Base-by-base conservation (phyloP, 768 basidiomycete species). In the Dacryopinax spathularia region DNA sequence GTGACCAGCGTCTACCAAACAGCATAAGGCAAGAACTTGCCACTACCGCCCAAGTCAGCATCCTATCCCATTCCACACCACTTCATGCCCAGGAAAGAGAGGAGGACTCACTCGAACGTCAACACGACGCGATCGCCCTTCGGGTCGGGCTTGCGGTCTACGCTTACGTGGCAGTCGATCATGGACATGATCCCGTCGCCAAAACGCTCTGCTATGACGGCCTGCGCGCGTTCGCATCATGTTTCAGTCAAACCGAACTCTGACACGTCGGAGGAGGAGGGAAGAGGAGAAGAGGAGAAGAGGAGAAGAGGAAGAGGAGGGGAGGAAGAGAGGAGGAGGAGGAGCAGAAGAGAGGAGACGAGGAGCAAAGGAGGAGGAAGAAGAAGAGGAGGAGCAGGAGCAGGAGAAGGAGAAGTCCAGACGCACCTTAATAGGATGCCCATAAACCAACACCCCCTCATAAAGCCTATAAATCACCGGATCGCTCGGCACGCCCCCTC, bases 141-240 rank as follows among this genome's bases (percentile, higher is more conserved):
- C 16, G 87, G 87, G 68, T 89, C 82, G 16, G 79, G 77, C 72
- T 90, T 89, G 75, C 78, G 82, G 65, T 82, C 77, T 44, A 90
- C 77, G 56, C 77, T 78, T 65, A 90, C 79, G 67, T 81, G 84
- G 73, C 88, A 90, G 72, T 91, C 88, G 64, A 90, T 89, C 86
- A 90, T 88, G 20, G 86, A 87, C 87, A 90, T 89, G 65, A 91
- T 90, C 3, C 89, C 88, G 69, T 91, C 89, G 66, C 65, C 34
- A 62, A 83, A 83, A 80, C 87, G 87, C 74, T 90, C 88, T 68
- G 89, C 86, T 48, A 90, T 84, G 69, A 90, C 71, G 39, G 88
- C 84, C 83, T 84, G 35, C n/a, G 36, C 36, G 36, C 12, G 36
- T 10, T 37, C n/a, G 36, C 10, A n/a, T 37, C 25, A 12, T 44